These are phyloP conservation scores for Fusarium metavorans DNA, from an alignment of 2,329 filamentous ascomycete species.

Conservation along the genomic window DNA sequence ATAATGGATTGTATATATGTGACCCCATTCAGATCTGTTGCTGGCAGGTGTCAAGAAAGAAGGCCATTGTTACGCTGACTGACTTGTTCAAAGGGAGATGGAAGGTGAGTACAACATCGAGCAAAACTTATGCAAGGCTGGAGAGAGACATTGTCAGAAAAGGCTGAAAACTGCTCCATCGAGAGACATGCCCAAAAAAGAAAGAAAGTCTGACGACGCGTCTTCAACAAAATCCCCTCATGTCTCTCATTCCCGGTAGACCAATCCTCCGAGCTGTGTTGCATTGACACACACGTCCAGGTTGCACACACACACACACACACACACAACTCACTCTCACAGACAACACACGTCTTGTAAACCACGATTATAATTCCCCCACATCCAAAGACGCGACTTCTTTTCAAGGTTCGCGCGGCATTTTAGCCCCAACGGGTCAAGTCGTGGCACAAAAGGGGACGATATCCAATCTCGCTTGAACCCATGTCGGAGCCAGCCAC, in stretches of 20 bases:
- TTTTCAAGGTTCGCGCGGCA: background rate
- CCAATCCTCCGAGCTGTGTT: slow-evolving; percentile 18
- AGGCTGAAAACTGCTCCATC: background rate
- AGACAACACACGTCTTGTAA: background rate
- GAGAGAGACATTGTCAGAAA: background rate
- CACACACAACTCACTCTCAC: background rate
- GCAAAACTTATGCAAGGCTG: background rate
- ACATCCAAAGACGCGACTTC: background rate
- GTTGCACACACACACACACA: slow-evolving; percentile 4
- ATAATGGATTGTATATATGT: background rate
- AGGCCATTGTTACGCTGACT: background rate
- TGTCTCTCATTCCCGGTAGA: slow-evolving; percentile 28
- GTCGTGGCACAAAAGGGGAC: slow-evolving; percentile 18
- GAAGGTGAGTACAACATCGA: background rate
- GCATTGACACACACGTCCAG: slow-evolving; percentile 3
- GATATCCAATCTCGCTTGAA: slow-evolving; percentile 40
- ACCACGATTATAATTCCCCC: background rate
- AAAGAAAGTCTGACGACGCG: slow-evolving; percentile 9
- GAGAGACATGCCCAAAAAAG: background rate
- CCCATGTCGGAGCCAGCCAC: slow-evolving; percentile 30
- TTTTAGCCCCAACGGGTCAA: background rate
- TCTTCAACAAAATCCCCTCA: slow-evolving; percentile 11
- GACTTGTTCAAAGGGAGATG: background rate
- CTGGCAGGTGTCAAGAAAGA: background rate
- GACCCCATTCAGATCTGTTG: background rate